phyloP scores from a whole-genome alignment of 257 asterid genomes.

The Cordia subcordata region DNA sequence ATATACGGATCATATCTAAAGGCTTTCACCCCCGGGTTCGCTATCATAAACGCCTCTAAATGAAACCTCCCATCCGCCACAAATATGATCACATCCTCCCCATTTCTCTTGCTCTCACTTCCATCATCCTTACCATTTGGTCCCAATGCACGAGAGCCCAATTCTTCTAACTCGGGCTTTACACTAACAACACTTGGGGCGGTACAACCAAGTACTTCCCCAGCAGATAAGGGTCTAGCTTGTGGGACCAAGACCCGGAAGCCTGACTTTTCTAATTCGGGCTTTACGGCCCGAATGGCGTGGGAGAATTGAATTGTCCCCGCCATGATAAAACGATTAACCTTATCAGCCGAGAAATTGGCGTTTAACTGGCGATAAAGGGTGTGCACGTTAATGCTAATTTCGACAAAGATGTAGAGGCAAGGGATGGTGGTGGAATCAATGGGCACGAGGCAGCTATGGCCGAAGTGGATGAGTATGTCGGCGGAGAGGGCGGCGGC shows the following conservation, averaged over 20 bases:
- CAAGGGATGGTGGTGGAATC: slow-evolving; percentile 72
- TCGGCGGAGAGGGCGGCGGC: slow-evolving; percentile 81
- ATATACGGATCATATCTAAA: slow-evolving; percentile 80
- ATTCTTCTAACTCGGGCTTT: slow-evolving; percentile 69
- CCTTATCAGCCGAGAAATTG: slow-evolving; percentile 49
- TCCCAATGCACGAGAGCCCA: slow-evolving; percentile 74
- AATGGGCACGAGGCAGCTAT: slow-evolving; percentile 88
- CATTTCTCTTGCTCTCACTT: background rate
- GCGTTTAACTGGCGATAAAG: slow-evolving; percentile 51
- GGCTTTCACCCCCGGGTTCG: slow-evolving; percentile 68
- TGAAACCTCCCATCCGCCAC: slow-evolving; percentile 97
- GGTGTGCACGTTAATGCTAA: slow-evolving; percentile 50
- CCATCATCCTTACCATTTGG: slow-evolving; percentile 26
- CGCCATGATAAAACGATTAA: slow-evolving; percentile 58
- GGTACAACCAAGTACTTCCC: slow-evolving; percentile 94
- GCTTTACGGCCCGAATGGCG: slow-evolving; percentile 81
- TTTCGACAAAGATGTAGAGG: slow-evolving; percentile 81
- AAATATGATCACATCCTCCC: slow-evolving; percentile 52
- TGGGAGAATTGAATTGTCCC: slow-evolving; percentile 85
- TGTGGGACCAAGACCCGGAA: slow-evolving; percentile 82
- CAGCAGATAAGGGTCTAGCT: slow-evolving; percentile 90
- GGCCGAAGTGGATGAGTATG: slow-evolving; percentile 89
- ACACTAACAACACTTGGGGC: slow-evolving; percentile 70
- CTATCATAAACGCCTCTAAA: slow-evolving; percentile 96
- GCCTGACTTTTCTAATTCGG: slow-evolving; percentile 75